Evolutionary conservation across 371 early-diverging fungal genomes (phyloP).

Genomic region (Coemansia sp.): DNA sequence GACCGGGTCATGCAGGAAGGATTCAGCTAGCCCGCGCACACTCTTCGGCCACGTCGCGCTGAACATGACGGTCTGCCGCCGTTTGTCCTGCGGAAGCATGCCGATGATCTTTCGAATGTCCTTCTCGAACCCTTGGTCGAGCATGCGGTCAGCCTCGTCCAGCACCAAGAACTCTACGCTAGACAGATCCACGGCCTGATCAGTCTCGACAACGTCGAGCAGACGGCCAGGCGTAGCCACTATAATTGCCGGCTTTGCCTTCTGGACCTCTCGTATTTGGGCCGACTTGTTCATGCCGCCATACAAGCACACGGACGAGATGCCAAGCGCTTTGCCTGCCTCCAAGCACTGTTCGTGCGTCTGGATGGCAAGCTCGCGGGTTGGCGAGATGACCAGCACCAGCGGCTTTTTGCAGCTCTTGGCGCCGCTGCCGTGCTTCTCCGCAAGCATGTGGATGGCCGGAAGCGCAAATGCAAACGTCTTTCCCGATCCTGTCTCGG

Average conservation of each 20-base stretch:
- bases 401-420: slow-evolving; percentile 42
- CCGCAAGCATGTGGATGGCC: slow-evolving; percentile 83
- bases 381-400: slow-evolving; percentile 89
- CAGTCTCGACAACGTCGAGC: slow-evolving; percentile 90
- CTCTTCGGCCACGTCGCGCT: slow-evolving; percentile 99
- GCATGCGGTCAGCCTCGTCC: slow-evolving; percentile 97
- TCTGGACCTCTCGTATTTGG: slow-evolving; percentile 73
- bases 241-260: slow-evolving; percentile 84
- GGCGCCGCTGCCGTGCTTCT: slow-evolving; percentile 29
- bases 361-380: slow-evolving; percentile 98
- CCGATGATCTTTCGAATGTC: slow-evolving; percentile 83
- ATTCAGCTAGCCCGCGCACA: slow-evolving; percentile 89
- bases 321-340: slow-evolving; percentile 52
- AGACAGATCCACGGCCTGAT: slow-evolving; percentile 68
- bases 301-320: slow-evolving; percentile 62
- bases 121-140: slow-evolving; percentile 94
- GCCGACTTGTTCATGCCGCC: slow-evolving; percentile 83
- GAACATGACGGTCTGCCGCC: slow-evolving; percentile 94
- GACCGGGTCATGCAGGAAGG: slow-evolving; percentile 82
- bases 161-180: slow-evolving; percentile 76
- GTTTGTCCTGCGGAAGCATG: slow-evolving; percentile 74
- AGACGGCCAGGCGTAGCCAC: slow-evolving; percentile 98
- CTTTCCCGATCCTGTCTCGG: slow-evolving; percentile 99
- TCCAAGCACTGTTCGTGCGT: slow-evolving; percentile 56
- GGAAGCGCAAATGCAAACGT: slow-evolving; percentile 93